These are phyloP conservation scores for Hepatocystis sp. DNA, from an alignment of 169 alveolate genomes.

Conservation along the genomic window DNA sequence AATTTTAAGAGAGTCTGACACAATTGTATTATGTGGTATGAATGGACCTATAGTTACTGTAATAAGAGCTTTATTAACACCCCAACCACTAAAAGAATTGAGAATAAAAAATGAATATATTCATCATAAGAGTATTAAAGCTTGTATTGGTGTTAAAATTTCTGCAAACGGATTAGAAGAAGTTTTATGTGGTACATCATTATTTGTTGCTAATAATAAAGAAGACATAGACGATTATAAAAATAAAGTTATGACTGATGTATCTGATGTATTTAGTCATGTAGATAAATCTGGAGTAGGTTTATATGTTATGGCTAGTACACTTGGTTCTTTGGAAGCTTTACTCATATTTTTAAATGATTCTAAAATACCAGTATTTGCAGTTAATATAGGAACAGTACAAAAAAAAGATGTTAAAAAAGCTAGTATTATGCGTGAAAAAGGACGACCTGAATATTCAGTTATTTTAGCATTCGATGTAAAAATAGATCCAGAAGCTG, in stretches of 20 bases:
- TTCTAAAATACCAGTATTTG: conserved; percentile 96
- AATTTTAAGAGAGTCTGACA: conserved; percentile 95
- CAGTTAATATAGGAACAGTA: conserved; percentile 98
- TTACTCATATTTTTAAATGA: conserved; percentile 95
- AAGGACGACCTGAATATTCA: conserved; percentile 96
- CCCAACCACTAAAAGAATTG: conserved; percentile 99
- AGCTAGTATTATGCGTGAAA: conserved; percentile 95
- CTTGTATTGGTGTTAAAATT: conserved; percentile 96
- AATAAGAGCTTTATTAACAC: conserved; percentile 98
- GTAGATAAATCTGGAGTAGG: conserved; percentile 96
- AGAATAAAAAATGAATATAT: conserved; percentile 98
- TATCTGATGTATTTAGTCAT: conserved; percentile 93
- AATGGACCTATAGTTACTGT: conserved; percentile 98
- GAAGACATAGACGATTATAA: conserved; percentile 90
- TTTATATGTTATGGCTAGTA: conserved; percentile 98
- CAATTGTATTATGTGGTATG: conserved; percentile 96
- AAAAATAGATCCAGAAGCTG: conserved; percentile 97
- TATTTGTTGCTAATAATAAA: conserved; percentile 91
- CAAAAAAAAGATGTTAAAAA: conserved; percentile 98
- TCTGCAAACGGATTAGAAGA: conserved; percentile 97
- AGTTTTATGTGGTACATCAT: conserved; percentile 97
- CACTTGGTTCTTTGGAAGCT: conserved; percentile 99
- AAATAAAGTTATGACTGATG: conserved; percentile 94
- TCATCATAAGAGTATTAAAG: conserved; percentile 93
- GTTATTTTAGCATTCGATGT: conserved; percentile 99